Evolutionary conservation across 305 asterid species (phyloP).

Genomic region (Fraxinus platypoda): DNA sequence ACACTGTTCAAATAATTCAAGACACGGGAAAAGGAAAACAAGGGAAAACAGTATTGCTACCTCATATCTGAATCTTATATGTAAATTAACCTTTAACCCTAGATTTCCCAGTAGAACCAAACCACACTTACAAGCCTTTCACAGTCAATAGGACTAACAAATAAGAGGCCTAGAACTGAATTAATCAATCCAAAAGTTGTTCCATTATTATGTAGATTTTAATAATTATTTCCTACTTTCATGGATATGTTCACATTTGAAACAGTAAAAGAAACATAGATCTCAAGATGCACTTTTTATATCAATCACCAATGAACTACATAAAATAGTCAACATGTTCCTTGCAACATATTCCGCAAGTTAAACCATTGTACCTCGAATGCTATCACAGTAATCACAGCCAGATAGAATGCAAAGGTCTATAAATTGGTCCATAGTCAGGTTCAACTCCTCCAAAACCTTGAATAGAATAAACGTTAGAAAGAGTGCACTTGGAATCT

Average conservation of each 20-base stretch:
- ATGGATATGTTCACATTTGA: neutral
- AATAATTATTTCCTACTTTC: neutral
- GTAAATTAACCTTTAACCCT: neutral
- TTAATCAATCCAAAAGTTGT: neutral
- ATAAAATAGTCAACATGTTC: neutral
- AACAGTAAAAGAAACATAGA: neutral
- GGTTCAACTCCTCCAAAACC: slow-evolving; percentile 85
- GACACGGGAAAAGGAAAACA: neutral
- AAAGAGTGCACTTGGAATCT: slow-evolving; percentile 10
- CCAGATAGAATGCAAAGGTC: slow-evolving; percentile 96
- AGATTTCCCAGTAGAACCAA: slow-evolving; percentile 14
- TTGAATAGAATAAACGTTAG: slow-evolving; percentile 28
- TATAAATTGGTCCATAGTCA: slow-evolving; percentile 95
- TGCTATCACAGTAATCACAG: slow-evolving; percentile 93
- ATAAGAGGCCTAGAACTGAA: neutral
- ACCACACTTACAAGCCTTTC: neutral
- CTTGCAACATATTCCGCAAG: neutral
- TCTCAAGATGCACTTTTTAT: neutral
- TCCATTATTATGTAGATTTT: neutral
- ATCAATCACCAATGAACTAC: neutral
- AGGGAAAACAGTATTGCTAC: neutral
- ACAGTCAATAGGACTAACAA: neutral
- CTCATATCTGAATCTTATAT: slow-evolving; percentile 7
- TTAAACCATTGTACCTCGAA: slow-evolving; percentile 35
- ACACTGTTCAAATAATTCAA: neutral